phyloP scores from a whole-genome alignment of 257 asterid genomes.

The Solanum dulcamara region DNA sequence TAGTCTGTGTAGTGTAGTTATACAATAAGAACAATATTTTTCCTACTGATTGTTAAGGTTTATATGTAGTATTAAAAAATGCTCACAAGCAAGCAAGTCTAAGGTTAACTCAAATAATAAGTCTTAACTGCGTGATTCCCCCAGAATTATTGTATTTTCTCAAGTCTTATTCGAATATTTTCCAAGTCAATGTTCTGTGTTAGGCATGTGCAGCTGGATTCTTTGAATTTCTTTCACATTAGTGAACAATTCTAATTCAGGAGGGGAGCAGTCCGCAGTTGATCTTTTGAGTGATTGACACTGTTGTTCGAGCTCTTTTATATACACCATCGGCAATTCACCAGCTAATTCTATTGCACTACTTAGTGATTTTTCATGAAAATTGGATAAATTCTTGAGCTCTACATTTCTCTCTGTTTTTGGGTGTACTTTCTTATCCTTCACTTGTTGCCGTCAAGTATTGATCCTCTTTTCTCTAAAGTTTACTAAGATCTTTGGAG shows the following conservation, averaged over 20 bases:
- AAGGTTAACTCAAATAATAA: background rate
- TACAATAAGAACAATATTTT: background rate
- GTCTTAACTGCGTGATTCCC: background rate
- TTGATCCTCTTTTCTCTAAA: background rate
- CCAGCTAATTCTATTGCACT: background rate
- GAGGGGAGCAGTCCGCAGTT: background rate
- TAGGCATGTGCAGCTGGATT: background rate
- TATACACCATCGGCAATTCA: background rate
- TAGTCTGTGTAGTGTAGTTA: background rate
- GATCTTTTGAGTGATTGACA: background rate
- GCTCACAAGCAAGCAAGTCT: background rate
- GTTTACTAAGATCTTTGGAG: background rate
- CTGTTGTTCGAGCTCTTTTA: background rate
- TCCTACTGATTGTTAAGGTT: background rate
- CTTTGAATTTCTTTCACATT: background rate
- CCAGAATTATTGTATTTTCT: background rate
- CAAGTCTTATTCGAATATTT: background rate
- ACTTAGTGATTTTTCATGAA: background rate
- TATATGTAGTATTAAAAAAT: background rate
- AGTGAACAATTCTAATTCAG: background rate
- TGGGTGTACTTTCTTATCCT: background rate
- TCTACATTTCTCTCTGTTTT: background rate
- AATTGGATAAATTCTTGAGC: background rate
- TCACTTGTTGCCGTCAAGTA: background rate
- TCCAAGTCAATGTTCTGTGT: background rate